A percentile compares a stretch with the other conserved stretches of the same genome.
These are phyloP conservation scores for Periconia digitata DNA, from an alignment of 2,329 filamentous ascomycete genomes.

Conservation along the genomic window DNA sequence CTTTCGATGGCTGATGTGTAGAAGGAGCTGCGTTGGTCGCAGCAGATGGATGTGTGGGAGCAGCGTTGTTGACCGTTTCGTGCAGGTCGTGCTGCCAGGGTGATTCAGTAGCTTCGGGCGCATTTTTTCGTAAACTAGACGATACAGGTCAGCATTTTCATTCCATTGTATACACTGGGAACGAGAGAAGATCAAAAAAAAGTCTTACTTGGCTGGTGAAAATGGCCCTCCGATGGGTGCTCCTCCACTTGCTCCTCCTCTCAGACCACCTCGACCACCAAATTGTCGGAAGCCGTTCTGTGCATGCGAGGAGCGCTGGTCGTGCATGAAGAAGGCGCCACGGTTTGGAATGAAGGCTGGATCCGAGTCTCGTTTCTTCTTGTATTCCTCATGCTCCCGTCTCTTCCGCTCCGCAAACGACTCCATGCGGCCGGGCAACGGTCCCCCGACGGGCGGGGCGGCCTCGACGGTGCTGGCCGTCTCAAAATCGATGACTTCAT, in stretches of 20 bases:
- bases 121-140: slow-evolving; percentile 43
- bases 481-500: slow-evolving; percentile 56
- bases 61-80: slow-evolving; percentile 57
- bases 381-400: slow-evolving; percentile 88
- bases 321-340: slow-evolving; percentile 96
- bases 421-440: slow-evolving; percentile 48
- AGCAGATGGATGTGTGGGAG: slow-evolving; percentile 20
- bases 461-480: slow-evolving; percentile 38
- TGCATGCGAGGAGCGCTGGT: slow-evolving; percentile 77
- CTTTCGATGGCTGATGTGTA: slow-evolving; percentile 23
- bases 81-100: slow-evolving; percentile 97
- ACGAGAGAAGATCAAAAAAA: background rate
- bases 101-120: slow-evolving; percentile 62
- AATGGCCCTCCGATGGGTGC: slow-evolving; percentile 57
- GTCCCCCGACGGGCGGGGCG: slow-evolving; percentile 44
- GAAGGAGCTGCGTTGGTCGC: slow-evolving; percentile 18
- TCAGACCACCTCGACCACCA: slow-evolving; percentile 63
- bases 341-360: slow-evolving; percentile 92
- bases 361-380: slow-evolving; percentile 82
- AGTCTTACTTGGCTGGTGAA: slow-evolving; percentile 63
- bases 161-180: background rate
- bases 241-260: slow-evolving; percentile 40
- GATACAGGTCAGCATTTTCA: background rate
- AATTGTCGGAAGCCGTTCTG: slow-evolving; percentile 73
- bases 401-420: slow-evolving; percentile 70